These are phyloP conservation scores for Agapanthus africanus DNA, from an alignment of 106 monocot species.

Conservation along the genomic window DNA sequence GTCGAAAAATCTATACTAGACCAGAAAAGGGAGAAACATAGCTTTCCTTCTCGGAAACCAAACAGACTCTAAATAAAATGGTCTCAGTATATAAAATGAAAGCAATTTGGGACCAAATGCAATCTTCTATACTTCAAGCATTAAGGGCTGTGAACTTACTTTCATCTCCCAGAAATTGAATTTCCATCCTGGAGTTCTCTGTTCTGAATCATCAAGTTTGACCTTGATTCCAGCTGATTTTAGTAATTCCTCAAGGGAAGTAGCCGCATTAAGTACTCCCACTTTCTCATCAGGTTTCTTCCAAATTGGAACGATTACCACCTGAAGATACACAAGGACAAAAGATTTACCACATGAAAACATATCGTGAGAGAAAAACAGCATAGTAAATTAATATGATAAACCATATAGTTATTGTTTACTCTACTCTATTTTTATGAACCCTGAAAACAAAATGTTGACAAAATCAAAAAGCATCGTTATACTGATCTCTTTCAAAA, in stretches of 20 bases:
- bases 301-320: constrained; percentile 95
- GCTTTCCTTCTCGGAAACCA: not conserved
- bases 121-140: not conserved
- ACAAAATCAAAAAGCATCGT: too few species aligned
- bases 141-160: constrained; percentile 21
- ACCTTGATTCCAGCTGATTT: constrained; percentile 69
- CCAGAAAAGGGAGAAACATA: not conserved
- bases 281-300: constrained; percentile 68
- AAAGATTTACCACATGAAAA: too few species aligned
- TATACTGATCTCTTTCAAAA: too few species aligned
- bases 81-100: not conserved
- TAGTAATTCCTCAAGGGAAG: constrained; percentile 43
- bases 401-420: too few species aligned
- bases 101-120: not conserved
- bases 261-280: constrained; percentile 54
- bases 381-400: too few species aligned
- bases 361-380: too few species aligned
- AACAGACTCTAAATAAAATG: not conserved
- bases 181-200: constrained; percentile 93
- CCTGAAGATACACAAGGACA: too few species aligned
- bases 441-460: too few species aligned
- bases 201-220: constrained; percentile 83
- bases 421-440: too few species aligned
- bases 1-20: not conserved
- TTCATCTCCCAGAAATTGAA: constrained; percentile 99